Evolutionary conservation across 352 stramenopile species (phyloP).

Genomic region (Phytopythium kandeliae): DNA sequence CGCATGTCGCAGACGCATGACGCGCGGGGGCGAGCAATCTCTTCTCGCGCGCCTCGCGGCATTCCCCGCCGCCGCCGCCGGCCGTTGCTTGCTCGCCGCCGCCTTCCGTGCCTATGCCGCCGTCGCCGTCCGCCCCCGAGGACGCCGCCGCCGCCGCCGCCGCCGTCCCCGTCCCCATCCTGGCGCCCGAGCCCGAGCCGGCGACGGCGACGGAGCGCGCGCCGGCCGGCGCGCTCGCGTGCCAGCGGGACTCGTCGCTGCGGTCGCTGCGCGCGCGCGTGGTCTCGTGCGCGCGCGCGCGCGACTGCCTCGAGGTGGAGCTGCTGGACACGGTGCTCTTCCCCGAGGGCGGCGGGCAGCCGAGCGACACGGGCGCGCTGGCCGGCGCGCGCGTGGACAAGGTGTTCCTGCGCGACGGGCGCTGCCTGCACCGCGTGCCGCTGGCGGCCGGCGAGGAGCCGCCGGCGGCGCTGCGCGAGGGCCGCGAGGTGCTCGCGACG

Average conservation of each 20-base stretch:
- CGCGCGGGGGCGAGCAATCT: no score
- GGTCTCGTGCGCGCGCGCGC: constrained; percentile 27
- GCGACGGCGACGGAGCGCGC: constrained; percentile 9
- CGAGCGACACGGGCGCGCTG: constrained; percentile 71
- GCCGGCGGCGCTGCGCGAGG: constrained; percentile 26
- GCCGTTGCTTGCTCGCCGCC: constrained; percentile 3
- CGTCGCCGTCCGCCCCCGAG: neutral
- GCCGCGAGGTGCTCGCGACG: constrained; percentile 38
- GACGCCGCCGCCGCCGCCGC: no score
- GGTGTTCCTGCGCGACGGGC: constrained; percentile 59
- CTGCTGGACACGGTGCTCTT: constrained; percentile 81
- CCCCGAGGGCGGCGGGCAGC: constrained; percentile 82
- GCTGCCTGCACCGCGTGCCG: constrained; percentile 54
- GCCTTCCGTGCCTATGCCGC: neutral
- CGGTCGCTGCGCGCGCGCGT: constrained; percentile 42
- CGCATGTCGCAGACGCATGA: neutral
- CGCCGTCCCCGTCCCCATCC: neutral
- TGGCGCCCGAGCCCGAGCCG: neutral
- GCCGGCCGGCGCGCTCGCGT: constrained; percentile 44
- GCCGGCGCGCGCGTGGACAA: constrained; percentile 40
- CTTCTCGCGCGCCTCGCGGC: no score
- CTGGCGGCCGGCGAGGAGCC: constrained; percentile 9
- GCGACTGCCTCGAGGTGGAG: constrained; percentile 49
- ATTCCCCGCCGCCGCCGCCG: no score
- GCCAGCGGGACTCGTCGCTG: constrained; percentile 62